Percentiles rank a stretch among this genome's conserved stretches.
These are phyloP conservation scores for Candida ponderosae DNA, from an alignment of 805 yeast species.

Conservation along the genomic window DNA sequence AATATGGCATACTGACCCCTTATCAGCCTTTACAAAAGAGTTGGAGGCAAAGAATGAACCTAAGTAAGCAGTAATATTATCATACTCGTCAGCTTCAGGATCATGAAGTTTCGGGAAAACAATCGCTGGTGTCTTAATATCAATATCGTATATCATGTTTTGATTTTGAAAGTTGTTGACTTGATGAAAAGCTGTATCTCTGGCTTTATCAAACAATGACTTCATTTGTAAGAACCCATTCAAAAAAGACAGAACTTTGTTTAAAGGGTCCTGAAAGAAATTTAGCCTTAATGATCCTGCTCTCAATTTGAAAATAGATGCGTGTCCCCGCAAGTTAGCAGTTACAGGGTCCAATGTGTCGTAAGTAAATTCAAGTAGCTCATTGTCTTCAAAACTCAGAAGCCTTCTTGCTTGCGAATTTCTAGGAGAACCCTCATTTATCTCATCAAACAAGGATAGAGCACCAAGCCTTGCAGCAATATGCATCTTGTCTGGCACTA, in stretches of 20 bases:
- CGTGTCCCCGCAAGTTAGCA: conserved; percentile 37
- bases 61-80: conserved; percentile 59
- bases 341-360: conserved; percentile 66
- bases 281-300: conserved; percentile 72
- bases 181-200: conserved; percentile 82
- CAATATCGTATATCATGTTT: conserved; percentile 61
- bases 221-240: conserved; percentile 81
- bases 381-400: conserved; percentile 72
- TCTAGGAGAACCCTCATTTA: conserved; percentile 51
- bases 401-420: conserved; percentile 56
- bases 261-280: conserved; percentile 75
- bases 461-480: conserved; percentile 72
- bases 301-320: conserved; percentile 50
- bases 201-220: conserved; percentile 77
- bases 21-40: conserved; percentile 32
- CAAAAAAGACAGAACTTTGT: conserved; percentile 57
- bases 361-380: conserved; percentile 74
- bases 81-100: conserved; percentile 35
- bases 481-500: conserved; percentile 73
- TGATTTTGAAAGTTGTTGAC: conserved; percentile 57
- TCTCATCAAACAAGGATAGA: conserved; percentile 67
- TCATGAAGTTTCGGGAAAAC: conserved; percentile 61
- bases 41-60: conserved; percentile 79
- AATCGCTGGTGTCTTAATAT: conserved; percentile 74
- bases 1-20: conserved; percentile 42